These are phyloP conservation scores for Colletotrichum chlorophyti DNA, from an alignment of 2,329 filamentous ascomycete genomes.

Conservation along the genomic window DNA sequence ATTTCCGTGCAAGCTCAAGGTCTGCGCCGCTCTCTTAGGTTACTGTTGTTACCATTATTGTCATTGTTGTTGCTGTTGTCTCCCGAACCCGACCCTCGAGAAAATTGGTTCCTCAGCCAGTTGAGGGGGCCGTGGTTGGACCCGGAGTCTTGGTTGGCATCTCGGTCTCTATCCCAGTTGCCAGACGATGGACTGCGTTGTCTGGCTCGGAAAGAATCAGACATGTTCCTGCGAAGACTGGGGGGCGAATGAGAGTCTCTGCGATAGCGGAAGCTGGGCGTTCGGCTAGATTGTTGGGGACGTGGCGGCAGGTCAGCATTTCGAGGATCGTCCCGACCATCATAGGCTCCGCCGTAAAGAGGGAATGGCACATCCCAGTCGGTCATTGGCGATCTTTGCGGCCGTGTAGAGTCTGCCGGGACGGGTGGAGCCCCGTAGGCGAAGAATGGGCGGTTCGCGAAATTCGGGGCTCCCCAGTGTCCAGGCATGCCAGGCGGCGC, in stretches of 20 bases:
- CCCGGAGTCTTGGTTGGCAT: constrained; percentile 38
- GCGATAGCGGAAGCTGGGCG: constrained; percentile 34
- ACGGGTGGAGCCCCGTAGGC: background rate
- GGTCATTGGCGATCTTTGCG: background rate
- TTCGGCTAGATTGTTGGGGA: constrained; percentile 7
- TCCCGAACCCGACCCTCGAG: constrained; percentile 29
- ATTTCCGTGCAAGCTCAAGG: background rate
- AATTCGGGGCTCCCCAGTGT: constrained; percentile 1
- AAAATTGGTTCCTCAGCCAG: constrained; percentile 53
- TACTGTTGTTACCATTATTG: too few relatives aligned
- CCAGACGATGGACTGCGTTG: constrained; percentile 47
- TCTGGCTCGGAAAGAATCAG: constrained; percentile 38
- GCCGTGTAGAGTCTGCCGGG: constrained; percentile 12
- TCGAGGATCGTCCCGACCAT: background rate
- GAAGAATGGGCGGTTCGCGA: background rate
- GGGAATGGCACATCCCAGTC: constrained; percentile 12
- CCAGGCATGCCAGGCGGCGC: constrained; percentile 16
- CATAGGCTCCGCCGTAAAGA: constrained; percentile 1
- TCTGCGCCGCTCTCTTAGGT: constrained; percentile 11
- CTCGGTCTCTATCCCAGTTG: constrained; percentile 36
- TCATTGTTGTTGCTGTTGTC: too few relatives aligned
- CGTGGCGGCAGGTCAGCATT: constrained; percentile 5
- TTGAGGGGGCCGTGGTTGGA: constrained; percentile 45
- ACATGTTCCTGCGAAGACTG: constrained; percentile 39
- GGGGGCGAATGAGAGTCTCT: constrained; percentile 48